Percentiles rank a stretch among this genome's conserved stretches.
These are phyloP conservation scores for Polymyxa betae DNA, from an alignment of 208 protist species.

Conservation along the genomic window DNA sequence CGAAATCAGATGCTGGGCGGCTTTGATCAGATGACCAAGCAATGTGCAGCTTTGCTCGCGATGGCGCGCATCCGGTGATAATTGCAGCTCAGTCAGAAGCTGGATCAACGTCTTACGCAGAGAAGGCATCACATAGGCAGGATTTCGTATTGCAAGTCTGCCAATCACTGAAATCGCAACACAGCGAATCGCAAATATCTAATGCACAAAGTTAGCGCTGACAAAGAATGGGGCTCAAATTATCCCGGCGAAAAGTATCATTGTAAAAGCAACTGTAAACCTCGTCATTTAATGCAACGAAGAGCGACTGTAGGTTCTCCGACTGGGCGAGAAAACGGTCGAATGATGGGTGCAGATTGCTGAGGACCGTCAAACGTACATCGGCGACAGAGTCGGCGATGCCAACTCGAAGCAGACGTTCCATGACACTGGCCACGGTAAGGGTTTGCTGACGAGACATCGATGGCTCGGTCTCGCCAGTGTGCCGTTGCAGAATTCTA, in stretches of 20 bases:
- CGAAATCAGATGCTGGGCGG: conserved; percentile 73
- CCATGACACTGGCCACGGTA: conserved; percentile 71
- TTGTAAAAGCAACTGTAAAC: neutral
- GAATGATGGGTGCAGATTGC: conserved; percentile 74
- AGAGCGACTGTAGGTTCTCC: conserved; percentile 80
- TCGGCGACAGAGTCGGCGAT: conserved; percentile 76
- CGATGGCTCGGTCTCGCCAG: neutral
- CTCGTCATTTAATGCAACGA: conserved; percentile 86
- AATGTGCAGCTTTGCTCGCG: conserved; percentile 78
- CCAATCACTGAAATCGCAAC: conserved; percentile 81
- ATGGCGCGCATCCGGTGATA: conserved; percentile 64
- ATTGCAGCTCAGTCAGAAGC: conserved; percentile 77
- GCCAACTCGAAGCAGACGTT: conserved; percentile 77
- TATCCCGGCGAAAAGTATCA: neutral
- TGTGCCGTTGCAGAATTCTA: conserved; percentile 44
- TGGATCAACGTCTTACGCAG: conserved; percentile 83
- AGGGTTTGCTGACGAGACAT: conserved; percentile 63
- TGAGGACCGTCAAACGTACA: conserved; percentile 77
- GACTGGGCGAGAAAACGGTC: conserved; percentile 81
- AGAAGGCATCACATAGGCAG: conserved; percentile 80
- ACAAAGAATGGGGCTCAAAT: neutral
- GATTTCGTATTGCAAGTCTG: conserved; percentile 79
- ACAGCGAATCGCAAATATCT: conserved; percentile 77
- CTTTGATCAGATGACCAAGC: conserved; percentile 75
- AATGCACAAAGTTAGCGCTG: too few species aligned